phyloP scores from a whole-genome alignment of 345 rosid genomes.

The Eucalyptus rudis region DNA sequence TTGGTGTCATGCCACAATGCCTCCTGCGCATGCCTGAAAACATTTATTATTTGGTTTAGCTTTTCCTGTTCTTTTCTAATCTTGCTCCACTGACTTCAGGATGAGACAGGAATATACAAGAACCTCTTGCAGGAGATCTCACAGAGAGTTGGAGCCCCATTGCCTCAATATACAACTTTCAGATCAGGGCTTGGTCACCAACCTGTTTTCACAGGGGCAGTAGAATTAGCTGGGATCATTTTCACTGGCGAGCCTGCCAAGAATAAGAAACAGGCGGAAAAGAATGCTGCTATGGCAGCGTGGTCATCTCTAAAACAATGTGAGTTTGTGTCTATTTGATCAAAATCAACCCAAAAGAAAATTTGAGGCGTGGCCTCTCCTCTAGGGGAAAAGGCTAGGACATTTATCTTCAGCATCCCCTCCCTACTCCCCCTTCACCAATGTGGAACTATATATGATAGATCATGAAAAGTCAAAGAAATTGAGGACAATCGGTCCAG shows the following conservation, averaged over 20 bases:
- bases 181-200: conserved; percentile 96
- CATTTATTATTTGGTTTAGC: not conserved
- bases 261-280: conserved; percentile 97
- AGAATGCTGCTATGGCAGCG: conserved; percentile 98
- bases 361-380: not conserved
- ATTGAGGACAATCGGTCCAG: not conserved
- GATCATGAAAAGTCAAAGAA: not conserved
- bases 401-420: not conserved
- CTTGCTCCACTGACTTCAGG: conserved; percentile 29
- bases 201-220: conserved; percentile 94
- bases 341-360: not conserved
- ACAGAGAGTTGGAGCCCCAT: conserved; percentile 89
- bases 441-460: not conserved
- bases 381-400: not conserved
- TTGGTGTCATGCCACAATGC: not conserved
- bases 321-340: conserved; percentile 16
- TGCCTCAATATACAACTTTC: conserved; percentile 80
- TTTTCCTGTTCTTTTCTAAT: not conserved
- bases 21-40: not conserved
- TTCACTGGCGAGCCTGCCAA: conserved; percentile 94
- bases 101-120: conserved; percentile 99
- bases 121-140: conserved; percentile 95
- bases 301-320: conserved; percentile 93
- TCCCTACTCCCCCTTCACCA: not conserved
- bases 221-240: conserved; percentile 81